Evolutionary conservation across 2,329 filamentous ascomycete species (phyloP), one percentile per base, ranked within the genome.

Genomic region (Coniochaeta hoffmannii): DNA sequence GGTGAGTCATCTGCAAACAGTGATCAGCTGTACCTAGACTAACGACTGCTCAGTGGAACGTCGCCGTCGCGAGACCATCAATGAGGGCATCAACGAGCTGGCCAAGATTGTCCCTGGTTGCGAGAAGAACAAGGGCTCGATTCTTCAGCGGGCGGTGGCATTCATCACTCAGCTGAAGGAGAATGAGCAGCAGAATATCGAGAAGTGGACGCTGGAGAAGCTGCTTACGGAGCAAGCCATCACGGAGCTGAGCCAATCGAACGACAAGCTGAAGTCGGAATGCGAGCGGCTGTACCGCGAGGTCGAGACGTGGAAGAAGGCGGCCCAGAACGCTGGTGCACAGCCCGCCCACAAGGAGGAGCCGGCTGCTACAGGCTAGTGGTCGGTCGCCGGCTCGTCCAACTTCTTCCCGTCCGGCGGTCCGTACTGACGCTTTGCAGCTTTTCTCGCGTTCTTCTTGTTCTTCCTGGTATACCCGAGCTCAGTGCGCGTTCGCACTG

Each of bases 61-160:
- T 58, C 90, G 94, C 57, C 90, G 94, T 46, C 89, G 94, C 60
- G 94, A 99, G 73, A 97, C 94, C 0, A 99, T 99, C 70, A 99
- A 99, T 62, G 94, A 99, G 73, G 94, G 94, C 52, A 99, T 99
- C 64, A 97, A 97, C 67, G 94, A 97, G 71, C 83, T 99, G 30
- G 90, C 93, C 62, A 97, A 97, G 75, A 96, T 99, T 62, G 94
- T 99, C 0, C 94, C 94, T 0, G 91, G 91, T 14, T 97, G 93
- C 66, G 94, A 99, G 73, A 99, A 97, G 79, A 97, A 99, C 77
- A 99, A 99, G 73, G 94, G 94, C 0, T 95, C 91, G 2, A 97
- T 99, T 61, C 77, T 99, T 35, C 89, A 95, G 68, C 89, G 93
- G 32, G 91, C 94, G 0, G 93, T 97, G 10, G 86, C 90, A 60